A percentile compares a stretch with the other conserved stretches of the same genome.
These are phyloP conservation scores for Psilocybe cyanescens DNA, from an alignment of 768 basidiomycete genomes.

Conservation along the genomic window DNA sequence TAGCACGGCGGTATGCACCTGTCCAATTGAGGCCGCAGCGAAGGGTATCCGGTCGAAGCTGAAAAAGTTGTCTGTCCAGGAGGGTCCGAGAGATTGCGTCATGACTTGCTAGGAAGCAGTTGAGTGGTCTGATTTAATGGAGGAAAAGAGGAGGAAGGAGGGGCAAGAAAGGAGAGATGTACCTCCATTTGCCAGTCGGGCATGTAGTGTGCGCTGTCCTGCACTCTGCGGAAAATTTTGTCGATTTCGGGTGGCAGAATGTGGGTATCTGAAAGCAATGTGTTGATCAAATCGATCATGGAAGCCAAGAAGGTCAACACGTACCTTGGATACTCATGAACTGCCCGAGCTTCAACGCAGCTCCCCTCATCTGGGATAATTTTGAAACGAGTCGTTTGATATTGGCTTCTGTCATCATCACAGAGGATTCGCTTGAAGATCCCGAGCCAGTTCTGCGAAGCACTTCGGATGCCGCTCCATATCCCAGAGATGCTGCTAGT, in stretches of 20 bases:
- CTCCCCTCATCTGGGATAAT: conserved; percentile 94
- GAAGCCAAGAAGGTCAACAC: conserved; percentile 2
- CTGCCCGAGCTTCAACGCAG: conserved; percentile 95
- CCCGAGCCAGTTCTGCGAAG: conserved; percentile 65
- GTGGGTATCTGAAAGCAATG: conserved; percentile 69
- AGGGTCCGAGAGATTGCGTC: conserved; percentile 66
- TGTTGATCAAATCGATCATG: background rate
- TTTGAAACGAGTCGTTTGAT: conserved; percentile 88
- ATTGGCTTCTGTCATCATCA: conserved; percentile 93
- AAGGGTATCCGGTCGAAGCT: conserved; percentile 87
- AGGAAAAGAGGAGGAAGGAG: background rate
- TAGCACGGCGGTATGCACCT: conserved; percentile 84
- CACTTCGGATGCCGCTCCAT: conserved; percentile 89
- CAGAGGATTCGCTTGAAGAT: conserved; percentile 36
- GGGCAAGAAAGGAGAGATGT: conserved; percentile 12
- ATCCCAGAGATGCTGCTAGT: conserved; percentile 85
- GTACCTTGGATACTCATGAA: conserved; percentile 95
- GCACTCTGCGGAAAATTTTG: conserved; percentile 85
- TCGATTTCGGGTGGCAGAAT: conserved; percentile 87
- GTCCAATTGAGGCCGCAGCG: conserved; percentile 96
- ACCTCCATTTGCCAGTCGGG: conserved; percentile 99
- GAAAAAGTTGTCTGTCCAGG: conserved; percentile 74
- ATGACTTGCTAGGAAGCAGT: conserved; percentile 63
- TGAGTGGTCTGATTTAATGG: background rate
- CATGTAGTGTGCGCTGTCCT: conserved; percentile 98